A percentile compares a stretch with the other conserved stretches of the same genome.
These are phyloP conservation scores for Solanum ossicruentum DNA, from an alignment of 257 asterid species.

Conservation along the genomic window DNA sequence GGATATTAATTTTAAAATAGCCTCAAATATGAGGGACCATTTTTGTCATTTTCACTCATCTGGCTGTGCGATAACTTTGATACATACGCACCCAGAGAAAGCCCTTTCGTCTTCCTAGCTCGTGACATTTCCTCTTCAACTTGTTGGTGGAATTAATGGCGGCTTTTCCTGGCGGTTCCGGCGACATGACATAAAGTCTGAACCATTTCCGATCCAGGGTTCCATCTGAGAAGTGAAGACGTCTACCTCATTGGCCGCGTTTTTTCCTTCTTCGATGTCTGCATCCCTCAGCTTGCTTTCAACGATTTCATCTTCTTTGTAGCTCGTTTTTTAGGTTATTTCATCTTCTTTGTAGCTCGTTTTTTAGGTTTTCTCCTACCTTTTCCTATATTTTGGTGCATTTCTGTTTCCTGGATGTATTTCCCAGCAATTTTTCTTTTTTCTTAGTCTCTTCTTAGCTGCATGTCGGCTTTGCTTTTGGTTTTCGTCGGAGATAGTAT, in stretches of 20 bases:
- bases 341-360: not conserved
- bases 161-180: constrained; percentile 8
- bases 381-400: not conserved
- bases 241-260: not conserved
- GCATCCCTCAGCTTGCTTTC: not conserved
- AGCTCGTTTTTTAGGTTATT: constrained; percentile 3
- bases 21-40: not conserved
- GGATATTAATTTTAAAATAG: not conserved
- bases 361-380: constrained; percentile 6
- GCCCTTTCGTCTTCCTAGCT: not conserved
- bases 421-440: not conserved
- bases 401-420: not conserved
- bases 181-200: not conserved
- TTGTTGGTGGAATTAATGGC: constrained; percentile 4
- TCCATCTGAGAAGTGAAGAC: not conserved
- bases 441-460: not conserved
- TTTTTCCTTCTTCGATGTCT: constrained; percentile 24
- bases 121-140: not conserved
- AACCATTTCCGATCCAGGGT: constrained; percentile 8
- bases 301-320: not conserved
- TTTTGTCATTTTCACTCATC: not conserved
- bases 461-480: not conserved
- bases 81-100: not conserved
- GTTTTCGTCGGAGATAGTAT: not conserved
- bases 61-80: not conserved